These are phyloP conservation scores for Circinella minor DNA, from an alignment of 371 early-diverging fungal species.

Conservation along the genomic window DNA sequence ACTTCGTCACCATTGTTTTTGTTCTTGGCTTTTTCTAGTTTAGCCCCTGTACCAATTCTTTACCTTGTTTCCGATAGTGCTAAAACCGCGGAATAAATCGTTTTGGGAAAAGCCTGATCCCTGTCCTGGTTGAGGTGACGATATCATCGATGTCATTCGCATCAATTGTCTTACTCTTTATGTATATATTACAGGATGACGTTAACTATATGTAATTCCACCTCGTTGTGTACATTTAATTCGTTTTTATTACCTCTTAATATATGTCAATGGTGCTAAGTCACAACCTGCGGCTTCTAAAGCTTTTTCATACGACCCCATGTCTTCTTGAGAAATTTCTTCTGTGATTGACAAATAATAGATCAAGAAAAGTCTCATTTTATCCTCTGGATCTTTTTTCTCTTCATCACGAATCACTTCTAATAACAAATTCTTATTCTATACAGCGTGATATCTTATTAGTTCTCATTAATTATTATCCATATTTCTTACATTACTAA, in stretches of 20 bases:
- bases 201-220: neutral
- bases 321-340: constrained; percentile 77
- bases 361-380: constrained; percentile 88
- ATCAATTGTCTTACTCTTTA: constrained; percentile 70
- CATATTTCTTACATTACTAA: neutral
- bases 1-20: neutral
- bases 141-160: constrained; percentile 69
- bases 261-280: constrained; percentile 74
- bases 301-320: constrained; percentile 84
- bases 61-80: constrained; percentile 87
- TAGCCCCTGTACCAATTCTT: neutral
- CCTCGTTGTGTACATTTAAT: neutral
- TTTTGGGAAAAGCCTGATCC: constrained; percentile 55
- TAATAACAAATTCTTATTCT: constrained; percentile 79
- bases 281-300: constrained; percentile 78
- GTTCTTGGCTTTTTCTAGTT: neutral
- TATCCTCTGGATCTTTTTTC: constrained; percentile 85
- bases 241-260: constrained; percentile 69
- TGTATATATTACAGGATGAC: neutral
- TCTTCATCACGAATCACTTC: constrained; percentile 82
- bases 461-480: neutral
- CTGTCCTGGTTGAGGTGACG: constrained; percentile 53
- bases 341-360: constrained; percentile 81
- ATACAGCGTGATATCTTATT: neutral
- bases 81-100: constrained; percentile 70